Evolutionary conservation across 768 basidiomycete species (phyloP), one percentile per base, ranked within the genome.

Genomic region (Suillus cothurnatus): DNA sequence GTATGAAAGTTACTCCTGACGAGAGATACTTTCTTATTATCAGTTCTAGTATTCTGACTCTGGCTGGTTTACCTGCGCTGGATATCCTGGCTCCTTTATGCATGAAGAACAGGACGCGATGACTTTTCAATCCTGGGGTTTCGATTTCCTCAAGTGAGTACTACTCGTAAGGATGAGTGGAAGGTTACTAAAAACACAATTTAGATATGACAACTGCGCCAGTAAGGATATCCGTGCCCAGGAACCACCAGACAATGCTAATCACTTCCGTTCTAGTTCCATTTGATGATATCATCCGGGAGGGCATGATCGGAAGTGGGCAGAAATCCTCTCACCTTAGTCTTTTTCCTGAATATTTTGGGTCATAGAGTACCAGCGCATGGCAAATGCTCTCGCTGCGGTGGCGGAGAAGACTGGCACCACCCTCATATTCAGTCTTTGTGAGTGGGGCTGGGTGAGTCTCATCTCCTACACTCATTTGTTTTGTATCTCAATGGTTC

Each of bases 381-480:
- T 90, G 86, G 74, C 86, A 5, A 76, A 84, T 57, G 88, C 88
- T 36, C 82, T 90, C 49, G 75, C 73, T 8, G 71, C 73, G 12
- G 77, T 87, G 21, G 80, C 85, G 31, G 68, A 81, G 64, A 65
- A 71, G 8, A 81, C 84, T 0, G 83, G 83, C 6, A 85, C 84
- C 43, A 85, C 86, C 0, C 74, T 90, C 49, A 71, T 87, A 14
- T 86, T 86, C 62, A 88, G 87, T 41, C 72, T 90, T 32, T 90
- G 88, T 70, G 80, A 90, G 74, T 90, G 88, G 88, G 88, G 88
- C 38, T 77, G 82, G 73, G 88, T 89, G 65, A 72, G 82, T 75
- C 32, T 66, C 52, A 63, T 32, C 28, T 45, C 6, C 31, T 39
- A 6, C 11, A 56, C 15, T 19, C 53, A 55, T 55, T 38, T 7